These are phyloP conservation scores for Barnettozyma botsteinii DNA, from an alignment of 805 yeast species.

Conservation along the genomic window DNA sequence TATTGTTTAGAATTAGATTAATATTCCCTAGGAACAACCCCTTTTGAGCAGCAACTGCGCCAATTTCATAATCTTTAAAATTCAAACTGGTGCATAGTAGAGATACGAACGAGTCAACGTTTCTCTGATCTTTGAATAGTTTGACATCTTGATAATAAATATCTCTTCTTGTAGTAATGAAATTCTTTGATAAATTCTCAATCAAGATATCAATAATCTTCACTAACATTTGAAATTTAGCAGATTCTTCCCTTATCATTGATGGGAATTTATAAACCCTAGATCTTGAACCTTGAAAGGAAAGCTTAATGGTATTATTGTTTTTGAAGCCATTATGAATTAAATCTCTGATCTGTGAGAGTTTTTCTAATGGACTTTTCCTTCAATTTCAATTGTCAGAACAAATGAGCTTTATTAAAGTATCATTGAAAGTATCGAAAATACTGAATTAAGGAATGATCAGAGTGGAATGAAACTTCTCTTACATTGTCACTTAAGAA, in stretches of 20 bases:
- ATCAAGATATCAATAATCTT: slow-evolving; percentile 13
- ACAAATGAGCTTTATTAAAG: neutral
- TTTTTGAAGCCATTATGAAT: slow-evolving; percentile 8
- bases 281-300: neutral
- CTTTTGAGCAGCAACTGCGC: slow-evolving; percentile 55
- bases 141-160: slow-evolving; percentile 57
- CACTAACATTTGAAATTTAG: slow-evolving; percentile 11
- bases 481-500: too few species aligned
- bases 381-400: neutral
- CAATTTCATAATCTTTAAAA: slow-evolving; percentile 34
- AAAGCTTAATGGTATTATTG: neutral
- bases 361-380: slow-evolving; percentile 8
- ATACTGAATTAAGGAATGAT: neutral
- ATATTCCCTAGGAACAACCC: slow-evolving; percentile 46
- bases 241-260: slow-evolving; percentile 1
- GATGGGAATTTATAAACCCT: slow-evolving; percentile 16
- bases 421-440: too few species aligned
- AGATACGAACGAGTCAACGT: slow-evolving; percentile 37
- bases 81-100: slow-evolving; percentile 35
- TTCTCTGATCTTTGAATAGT: slow-evolving; percentile 41
- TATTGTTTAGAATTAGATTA: slow-evolving; percentile 6
- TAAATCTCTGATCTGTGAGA: slow-evolving; percentile 1
- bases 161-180: slow-evolving; percentile 43
- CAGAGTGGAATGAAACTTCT: slow-evolving; percentile 5
- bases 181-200: slow-evolving; percentile 13